These are phyloP conservation scores for Ceratocystis colombiana DNA, from an alignment of 2,329 filamentous ascomycete species.

Conservation along the genomic window DNA sequence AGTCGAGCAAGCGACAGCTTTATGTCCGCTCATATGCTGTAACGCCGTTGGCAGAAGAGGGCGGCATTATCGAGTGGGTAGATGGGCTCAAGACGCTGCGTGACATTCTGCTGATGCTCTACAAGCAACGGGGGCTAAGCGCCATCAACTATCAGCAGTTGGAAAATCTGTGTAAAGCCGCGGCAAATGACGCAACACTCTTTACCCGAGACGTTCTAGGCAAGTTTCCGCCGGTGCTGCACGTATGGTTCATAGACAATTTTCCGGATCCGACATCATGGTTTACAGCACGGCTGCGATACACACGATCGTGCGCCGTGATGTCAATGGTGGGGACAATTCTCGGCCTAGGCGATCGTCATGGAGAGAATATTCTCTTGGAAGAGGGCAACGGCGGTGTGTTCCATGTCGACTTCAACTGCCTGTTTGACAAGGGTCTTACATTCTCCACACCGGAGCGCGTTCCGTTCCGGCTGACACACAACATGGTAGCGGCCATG, in stretches of 20 bases:
- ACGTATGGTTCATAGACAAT: slow-evolving; percentile 90
- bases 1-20: slow-evolving; percentile 78
- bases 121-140: slow-evolving; percentile 60
- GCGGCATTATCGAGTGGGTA: slow-evolving; percentile 97
- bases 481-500: slow-evolving; percentile 98
- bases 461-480: slow-evolving; percentile 91
- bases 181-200: slow-evolving; percentile 31
- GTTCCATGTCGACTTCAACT: slow-evolving; percentile 99
- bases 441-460: slow-evolving; percentile 91
- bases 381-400: slow-evolving; percentile 89
- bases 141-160: slow-evolving; percentile 59
- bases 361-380: slow-evolving; percentile 93
- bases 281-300: slow-evolving; percentile 80
- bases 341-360: slow-evolving; percentile 82
- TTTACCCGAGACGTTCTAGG: slow-evolving; percentile 58
- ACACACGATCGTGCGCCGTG: slow-evolving; percentile 87
- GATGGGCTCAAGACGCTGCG: slow-evolving; percentile 89
- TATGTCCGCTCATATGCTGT: slow-evolving; percentile 98
- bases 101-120: slow-evolving; percentile 74
- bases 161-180: slow-evolving; percentile 34
- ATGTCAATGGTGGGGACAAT: slow-evolving; percentile 99
- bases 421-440: slow-evolving; percentile 93
- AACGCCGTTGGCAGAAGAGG: slow-evolving; percentile 93
- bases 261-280: slow-evolving; percentile 88
- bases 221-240: slow-evolving; percentile 71